Percentiles rank a stretch among this genome's conserved stretches.
Conservation (phyloP, 2,329 filamentous ascomycete genomes). For the Uncinocarpus reesii region DNA sequence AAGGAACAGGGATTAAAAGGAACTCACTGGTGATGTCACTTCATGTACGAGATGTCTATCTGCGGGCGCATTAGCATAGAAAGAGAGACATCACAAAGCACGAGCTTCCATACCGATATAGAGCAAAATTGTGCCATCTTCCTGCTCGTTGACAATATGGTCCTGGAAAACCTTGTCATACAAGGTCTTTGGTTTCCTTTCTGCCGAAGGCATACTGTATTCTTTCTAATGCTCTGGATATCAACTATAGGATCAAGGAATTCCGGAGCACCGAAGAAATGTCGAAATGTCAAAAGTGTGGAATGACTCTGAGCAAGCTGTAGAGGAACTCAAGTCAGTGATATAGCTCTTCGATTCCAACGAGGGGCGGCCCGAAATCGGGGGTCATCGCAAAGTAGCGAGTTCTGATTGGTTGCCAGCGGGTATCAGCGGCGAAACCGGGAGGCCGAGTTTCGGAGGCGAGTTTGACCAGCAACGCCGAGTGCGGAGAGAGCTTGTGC, state of each 20-base stretch:
- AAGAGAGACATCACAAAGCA: background rate
- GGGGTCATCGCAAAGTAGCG: slow-evolving; percentile 10
- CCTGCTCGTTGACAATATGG: slow-evolving; percentile 91
- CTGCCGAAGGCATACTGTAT: slow-evolving; percentile 61
- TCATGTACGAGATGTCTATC: slow-evolving; percentile 96
- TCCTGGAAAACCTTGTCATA: slow-evolving; percentile 96
- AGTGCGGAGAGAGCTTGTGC: background rate
- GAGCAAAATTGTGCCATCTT: slow-evolving; percentile 81
- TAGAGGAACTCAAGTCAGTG: slow-evolving; percentile 1
- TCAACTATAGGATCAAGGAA: background rate
- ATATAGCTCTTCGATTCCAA: slow-evolving; percentile 5
- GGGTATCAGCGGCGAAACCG: slow-evolving; percentile 1
- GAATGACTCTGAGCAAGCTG: too few species aligned
- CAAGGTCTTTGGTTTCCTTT: slow-evolving; percentile 65
- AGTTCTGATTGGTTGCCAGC: slow-evolving; percentile 13
- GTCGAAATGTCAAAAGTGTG: too few species aligned
- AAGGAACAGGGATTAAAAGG: slow-evolving; percentile 12
- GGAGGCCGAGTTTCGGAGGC: slow-evolving; percentile 9
- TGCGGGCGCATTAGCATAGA: slow-evolving; percentile 28
- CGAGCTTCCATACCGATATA: slow-evolving; percentile 62
- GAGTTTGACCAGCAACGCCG: slow-evolving; percentile 1
- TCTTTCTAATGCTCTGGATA: background rate
- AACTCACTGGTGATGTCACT: slow-evolving; percentile 82
- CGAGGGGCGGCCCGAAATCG: slow-evolving; percentile 15
- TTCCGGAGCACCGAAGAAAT: background rate